Base-by-base conservation (phyloP, 2,329 filamentous ascomycete genomes). In the Verticillium albo-atrum region DNA sequence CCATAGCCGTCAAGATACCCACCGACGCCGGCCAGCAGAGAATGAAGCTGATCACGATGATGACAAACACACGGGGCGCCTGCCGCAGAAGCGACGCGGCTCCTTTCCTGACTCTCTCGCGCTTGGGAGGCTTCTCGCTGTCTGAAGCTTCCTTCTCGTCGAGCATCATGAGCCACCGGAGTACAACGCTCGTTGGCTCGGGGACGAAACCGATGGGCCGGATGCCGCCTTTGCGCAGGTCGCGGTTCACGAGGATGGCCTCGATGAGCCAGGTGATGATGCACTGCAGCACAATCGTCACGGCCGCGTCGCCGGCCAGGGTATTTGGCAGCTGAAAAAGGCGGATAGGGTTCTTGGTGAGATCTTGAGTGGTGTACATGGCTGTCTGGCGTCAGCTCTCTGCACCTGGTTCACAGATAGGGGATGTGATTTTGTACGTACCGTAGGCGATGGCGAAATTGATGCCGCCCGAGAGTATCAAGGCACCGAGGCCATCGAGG, bases 381-480 rank as follows among this genome's bases (percentile, higher is more conserved):
- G 71, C 80, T 82, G 57, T 53, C 3, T 14, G 3, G 15, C 7
- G 23, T 61, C 17, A 61, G 53, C 51, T 54, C 54, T 10, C 14
- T 6, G 47, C 20, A 63, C 7, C 6, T 9, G 14, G 2, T 10
- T 32, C 30, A 32, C 23, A 6, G 47, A 25, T 23, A 7, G 55
- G 54, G 23, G 5, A 17, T 5, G n/a, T n/a, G n/a, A n/a, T n/a
- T n/a, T n/a, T n/a, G n/a, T n/a, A 67, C 70, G 60, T 65, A 82
- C 80, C 77, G 62, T 81, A 83, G 17, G 79, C 80, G 60, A 83
- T 74, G 52, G 74, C 77, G 66, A 83, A 82, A 69, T 83, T 83
- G 62, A 83, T 77, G 25, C 71, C 79, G 0, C 76, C 81, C 0
- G 79, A 81, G 2, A 83, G 52, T n/a, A 78, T 55, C 62, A 77